These are phyloP conservation scores for Plectosphaerella plurivora DNA, from an alignment of 2,329 filamentous ascomycete species.

Conservation along the genomic window DNA sequence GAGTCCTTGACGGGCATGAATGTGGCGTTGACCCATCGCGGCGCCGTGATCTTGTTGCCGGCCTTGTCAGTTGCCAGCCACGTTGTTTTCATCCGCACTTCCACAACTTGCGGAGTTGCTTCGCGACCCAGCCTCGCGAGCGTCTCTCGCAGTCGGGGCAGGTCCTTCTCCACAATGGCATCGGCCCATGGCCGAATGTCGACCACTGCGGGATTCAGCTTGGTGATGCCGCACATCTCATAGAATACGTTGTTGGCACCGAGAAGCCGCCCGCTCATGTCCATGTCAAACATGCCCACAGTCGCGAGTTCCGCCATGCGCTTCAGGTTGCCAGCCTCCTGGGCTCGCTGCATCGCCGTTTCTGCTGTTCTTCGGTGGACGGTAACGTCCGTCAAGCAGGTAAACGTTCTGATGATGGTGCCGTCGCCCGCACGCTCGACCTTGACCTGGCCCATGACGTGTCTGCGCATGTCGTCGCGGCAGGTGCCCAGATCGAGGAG, in stretches of 20 bases:
- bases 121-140: constrained; percentile 33
- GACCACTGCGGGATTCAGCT: constrained; percentile 30
- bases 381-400: constrained; percentile 48
- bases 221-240: constrained; percentile 45
- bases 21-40: constrained; percentile 44
- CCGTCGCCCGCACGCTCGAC: constrained; percentile 40
- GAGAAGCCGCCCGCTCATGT: constrained; percentile 42
- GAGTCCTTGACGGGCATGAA: constrained; percentile 45
- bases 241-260: constrained; percentile 50
- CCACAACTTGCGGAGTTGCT: constrained; percentile 38
- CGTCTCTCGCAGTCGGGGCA: constrained; percentile 31
- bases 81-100: constrained; percentile 43
- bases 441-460: constrained; percentile 42
- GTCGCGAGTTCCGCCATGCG: constrained; percentile 50
- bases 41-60: constrained; percentile 36
- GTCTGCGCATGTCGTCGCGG: constrained; percentile 29
- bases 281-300: constrained; percentile 51
- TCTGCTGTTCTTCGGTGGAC: constrained; percentile 44
- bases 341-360: constrained; percentile 42
- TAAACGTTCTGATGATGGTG: constrained; percentile 38
- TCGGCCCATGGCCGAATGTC: constrained; percentile 38
- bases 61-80: constrained; percentile 40
- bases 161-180: constrained; percentile 41
- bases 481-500: constrained; percentile 18
- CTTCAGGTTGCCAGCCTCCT: constrained; percentile 48